Conservation (phyloP, 805 yeast genomes). For the Candida montana region DNA sequence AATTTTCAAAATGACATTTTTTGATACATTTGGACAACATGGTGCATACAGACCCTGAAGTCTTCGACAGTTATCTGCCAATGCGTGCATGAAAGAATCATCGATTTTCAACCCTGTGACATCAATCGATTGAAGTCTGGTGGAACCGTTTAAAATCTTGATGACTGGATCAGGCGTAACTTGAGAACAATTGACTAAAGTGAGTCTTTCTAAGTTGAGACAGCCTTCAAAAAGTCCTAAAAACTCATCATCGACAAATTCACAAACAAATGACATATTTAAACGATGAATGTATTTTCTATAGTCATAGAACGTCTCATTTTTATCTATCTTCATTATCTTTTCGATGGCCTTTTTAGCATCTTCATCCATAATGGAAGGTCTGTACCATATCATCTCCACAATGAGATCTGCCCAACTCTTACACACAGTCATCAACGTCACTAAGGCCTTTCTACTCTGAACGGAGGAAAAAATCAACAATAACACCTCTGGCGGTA, state of each 20-base stretch:
- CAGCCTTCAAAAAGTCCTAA: conserved; percentile 61
- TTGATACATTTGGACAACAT: conserved; percentile 68
- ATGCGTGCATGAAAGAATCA: conserved; percentile 65
- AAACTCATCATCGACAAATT: conserved; percentile 57
- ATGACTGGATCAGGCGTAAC: conserved; percentile 59
- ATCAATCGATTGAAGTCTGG: conserved; percentile 77
- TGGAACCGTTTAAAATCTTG: conserved; percentile 57
- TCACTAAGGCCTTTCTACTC: conserved; percentile 53
- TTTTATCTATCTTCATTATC: conserved; percentile 47
- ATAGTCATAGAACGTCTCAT: conserved; percentile 58
- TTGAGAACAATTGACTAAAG: conserved; percentile 73
- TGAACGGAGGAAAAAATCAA: conserved; percentile 61
- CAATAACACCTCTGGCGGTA: conserved; percentile 55
- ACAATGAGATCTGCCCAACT: conserved; percentile 75
- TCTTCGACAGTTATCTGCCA: conserved; percentile 67
- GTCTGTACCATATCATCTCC: conserved; percentile 85
- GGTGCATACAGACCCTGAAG: conserved; percentile 90
- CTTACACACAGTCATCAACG: conserved; percentile 67
- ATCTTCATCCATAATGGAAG: conserved; percentile 50
- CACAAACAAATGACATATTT: conserved; percentile 72
- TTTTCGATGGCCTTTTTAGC: conserved; percentile 48
- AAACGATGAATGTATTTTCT: conserved; percentile 68
- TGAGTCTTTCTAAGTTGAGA: conserved; percentile 74
- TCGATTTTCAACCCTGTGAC: conserved; percentile 68
- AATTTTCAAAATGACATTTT: conserved; percentile 54